phyloP scores from a whole-genome alignment of 75 land plant genomes.

The Sequoiadendron giganteum region DNA sequence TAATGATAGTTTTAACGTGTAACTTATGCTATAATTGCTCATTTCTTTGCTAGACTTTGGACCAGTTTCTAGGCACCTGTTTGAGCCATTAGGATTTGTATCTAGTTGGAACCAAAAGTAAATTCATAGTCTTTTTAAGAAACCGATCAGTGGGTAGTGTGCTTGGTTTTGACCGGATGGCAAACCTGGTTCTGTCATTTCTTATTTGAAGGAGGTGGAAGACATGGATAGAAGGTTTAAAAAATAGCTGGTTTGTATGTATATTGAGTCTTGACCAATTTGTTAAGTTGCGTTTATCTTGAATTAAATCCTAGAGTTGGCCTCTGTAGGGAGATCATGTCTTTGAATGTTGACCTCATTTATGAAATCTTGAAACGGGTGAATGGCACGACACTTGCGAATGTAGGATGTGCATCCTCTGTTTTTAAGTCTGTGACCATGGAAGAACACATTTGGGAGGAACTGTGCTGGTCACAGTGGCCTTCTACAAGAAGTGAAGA shows the following conservation, averaged over 20 bases:
- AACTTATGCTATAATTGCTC: background rate
- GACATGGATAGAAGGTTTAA: background rate
- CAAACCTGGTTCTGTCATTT: background rate
- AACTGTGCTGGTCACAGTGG: constrained; percentile 60
- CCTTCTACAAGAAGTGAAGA: constrained; percentile 64
- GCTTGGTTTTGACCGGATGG: background rate
- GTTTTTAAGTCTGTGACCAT: constrained; percentile 42
- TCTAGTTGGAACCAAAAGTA: background rate
- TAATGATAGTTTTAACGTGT: background rate
- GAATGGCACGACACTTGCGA: constrained; percentile 69
- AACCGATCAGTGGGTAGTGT: background rate
- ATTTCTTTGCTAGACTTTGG: background rate
- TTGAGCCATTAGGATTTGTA: background rate
- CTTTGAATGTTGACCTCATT: constrained; percentile 57
- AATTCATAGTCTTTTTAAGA: background rate
- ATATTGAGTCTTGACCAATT: background rate
- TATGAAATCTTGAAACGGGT: constrained; percentile 67
- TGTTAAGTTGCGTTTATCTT: background rate
- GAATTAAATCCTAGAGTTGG: background rate
- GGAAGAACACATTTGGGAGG: constrained; percentile 72
- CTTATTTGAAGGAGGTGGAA: background rate
- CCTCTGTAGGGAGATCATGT: constrained; percentile 11
- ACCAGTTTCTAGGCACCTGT: background rate
- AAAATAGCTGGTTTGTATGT: background rate
- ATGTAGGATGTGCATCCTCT: constrained; percentile 60